A percentile compares a stretch with the other conserved stretches of the same genome.
Evolutionary conservation across 129 eudicot species (phyloP).

Genomic region (Gnaphalium uliginosum): DNA sequence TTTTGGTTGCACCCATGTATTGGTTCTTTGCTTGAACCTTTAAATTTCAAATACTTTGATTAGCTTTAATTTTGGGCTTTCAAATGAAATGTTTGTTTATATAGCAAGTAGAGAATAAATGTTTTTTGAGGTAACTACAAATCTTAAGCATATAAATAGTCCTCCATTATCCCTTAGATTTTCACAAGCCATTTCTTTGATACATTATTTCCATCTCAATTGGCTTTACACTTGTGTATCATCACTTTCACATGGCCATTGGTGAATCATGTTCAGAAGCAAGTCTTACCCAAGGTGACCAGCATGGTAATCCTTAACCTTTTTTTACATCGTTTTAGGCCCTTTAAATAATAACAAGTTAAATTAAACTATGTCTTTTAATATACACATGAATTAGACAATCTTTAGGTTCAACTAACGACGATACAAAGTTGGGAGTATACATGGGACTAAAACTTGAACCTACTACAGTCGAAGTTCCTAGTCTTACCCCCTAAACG

Average conservation of each 20-base stretch:
- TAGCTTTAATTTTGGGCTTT: neutral
- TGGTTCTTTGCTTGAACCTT: neutral
- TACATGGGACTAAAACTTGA: neutral
- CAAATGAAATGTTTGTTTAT: neutral
- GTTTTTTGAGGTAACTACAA: neutral
- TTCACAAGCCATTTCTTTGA: neutral
- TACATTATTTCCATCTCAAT: neutral
- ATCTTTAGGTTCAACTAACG: neutral
- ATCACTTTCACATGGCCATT: slow-evolving; percentile 25
- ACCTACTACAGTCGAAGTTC: neutral
- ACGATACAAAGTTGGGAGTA: neutral
- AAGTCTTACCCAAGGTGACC: slow-evolving; percentile 14
- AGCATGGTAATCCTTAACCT: slow-evolving; percentile 27
- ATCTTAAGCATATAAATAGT: slow-evolving; percentile 8
- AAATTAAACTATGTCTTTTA: neutral
- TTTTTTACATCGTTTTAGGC: neutral
- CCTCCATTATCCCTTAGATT: neutral
- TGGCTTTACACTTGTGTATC: slow-evolving; percentile 4
- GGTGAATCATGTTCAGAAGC: slow-evolving; percentile 13
- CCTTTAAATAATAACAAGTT: neutral
- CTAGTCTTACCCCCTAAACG: neutral
- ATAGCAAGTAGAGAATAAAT: neutral
- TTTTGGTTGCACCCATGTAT: neutral
- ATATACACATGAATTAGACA: neutral
- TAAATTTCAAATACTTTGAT: neutral